Base-by-base conservation (phyloP, 2,329 filamentous ascomycete species). In the Exophiala sp. region DNA sequence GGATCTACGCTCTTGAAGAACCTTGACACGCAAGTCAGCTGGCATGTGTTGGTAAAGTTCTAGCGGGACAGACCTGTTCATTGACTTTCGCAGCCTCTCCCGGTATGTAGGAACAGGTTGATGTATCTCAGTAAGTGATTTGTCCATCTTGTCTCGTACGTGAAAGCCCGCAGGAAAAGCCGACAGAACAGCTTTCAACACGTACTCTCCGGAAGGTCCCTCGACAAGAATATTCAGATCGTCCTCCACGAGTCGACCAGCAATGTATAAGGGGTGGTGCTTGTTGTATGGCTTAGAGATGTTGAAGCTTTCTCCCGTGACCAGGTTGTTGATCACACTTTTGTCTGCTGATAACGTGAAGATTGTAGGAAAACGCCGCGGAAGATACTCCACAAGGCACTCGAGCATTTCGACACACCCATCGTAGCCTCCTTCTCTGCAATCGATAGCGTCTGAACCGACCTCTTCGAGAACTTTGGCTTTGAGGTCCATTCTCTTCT, bases 61-160 rank as follows among this genome's bases (percentile, higher is more conserved):
- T 8, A 29, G 24, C 5, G 24, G 7, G 24, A 29, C 10, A 14
- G 6, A 41, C 39, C 39, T 41, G 39, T 50, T 39, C 47, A 50
- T 50, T 2, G 34, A 41, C n/a, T 42, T 41, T 7, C 43, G 34
- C 36, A 50, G 5, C 47, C 39, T 50, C 47, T 50, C 47, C 47
- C 42, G 40, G 47, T 50, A 50, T 11, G 14, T 24, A 42, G 47
- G 47, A 12, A 52, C 49, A 14, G 49, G 57, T 68, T 69, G 52
- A 63, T 75, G 50, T 65, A 46, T 40, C 14, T 58, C 55, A 14
- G 39, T 33, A 8, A 58, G 35, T 16, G 39, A 52, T 10, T 47
- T 18, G 3, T 48, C 42, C n/a, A 58, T 48, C 39, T 56, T 58
- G 24, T 50, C 32, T 20, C 47, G 51, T 1, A 48, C 34, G 44